A percentile compares a stretch with the other conserved stretches of the same genome.
Evolutionary conservation across 2,329 filamentous ascomycete genomes (phyloP).

Genomic region (Epichloe baconii): DNA sequence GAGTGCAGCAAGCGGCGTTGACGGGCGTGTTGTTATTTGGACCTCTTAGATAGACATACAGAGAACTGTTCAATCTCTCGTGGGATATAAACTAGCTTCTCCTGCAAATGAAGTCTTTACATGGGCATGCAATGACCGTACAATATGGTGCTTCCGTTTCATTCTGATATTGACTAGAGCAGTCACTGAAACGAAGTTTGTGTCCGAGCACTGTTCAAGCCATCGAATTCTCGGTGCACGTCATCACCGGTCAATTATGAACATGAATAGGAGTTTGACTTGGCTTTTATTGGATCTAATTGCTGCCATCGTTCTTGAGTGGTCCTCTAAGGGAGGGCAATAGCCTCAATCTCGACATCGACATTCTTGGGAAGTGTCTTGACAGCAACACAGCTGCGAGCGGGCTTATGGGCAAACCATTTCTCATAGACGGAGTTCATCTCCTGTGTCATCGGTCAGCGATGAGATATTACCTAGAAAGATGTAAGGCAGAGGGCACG

Average conservation of each 20-base stretch:
- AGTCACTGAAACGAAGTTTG: neutral
- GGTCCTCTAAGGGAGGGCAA: constrained; percentile 49
- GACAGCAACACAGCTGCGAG: constrained; percentile 81
- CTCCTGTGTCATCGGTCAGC: constrained; percentile 26
- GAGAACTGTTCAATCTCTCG: neutral
- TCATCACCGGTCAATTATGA: neutral
- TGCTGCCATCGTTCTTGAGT: neutral
- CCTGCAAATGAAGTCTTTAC: neutral
- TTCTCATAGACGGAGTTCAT: constrained; percentile 82
- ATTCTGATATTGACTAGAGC: neutral
- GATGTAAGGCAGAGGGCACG: constrained; percentile 11
- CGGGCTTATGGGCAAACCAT: constrained; percentile 73
- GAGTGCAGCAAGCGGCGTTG: constrained; percentile 59
- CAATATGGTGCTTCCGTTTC: neutral
- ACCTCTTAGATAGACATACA: constrained; percentile 33
- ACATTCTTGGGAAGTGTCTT: constrained; percentile 79
- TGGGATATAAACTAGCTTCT: neutral
- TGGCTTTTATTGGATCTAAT: neutral
- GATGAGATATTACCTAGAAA: neutral
- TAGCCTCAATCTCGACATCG: constrained; percentile 81
- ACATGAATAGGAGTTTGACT: neutral
- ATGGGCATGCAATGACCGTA: neutral
- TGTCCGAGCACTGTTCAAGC: neutral
- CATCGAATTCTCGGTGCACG: neutral
- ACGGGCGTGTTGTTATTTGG: constrained; percentile 75